These are phyloP conservation scores for Abelmoschus esculentus DNA, from an alignment of 345 rosid genomes.

Conservation along the genomic window DNA sequence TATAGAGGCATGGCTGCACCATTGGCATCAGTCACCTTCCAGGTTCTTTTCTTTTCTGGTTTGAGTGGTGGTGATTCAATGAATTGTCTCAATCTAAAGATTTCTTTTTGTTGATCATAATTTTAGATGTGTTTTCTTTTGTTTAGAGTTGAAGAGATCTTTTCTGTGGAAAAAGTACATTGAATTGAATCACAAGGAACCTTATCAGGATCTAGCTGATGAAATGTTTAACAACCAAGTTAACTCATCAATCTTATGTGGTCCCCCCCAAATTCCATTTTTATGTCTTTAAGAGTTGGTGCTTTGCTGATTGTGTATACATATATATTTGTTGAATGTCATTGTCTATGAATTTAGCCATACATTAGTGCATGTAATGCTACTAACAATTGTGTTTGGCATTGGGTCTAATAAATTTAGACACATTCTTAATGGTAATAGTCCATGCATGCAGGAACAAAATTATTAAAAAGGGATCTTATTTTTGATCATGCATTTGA, in stretches of 20 bases:
- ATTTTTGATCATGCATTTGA: neutral
- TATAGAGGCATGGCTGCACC: slow-evolving; percentile 94
- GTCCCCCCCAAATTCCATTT: no score
- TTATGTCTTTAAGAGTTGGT: neutral
- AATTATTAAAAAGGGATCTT: no score
- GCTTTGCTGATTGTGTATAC: neutral
- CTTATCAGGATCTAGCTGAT: slow-evolving; percentile 12
- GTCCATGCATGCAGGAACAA: no score
- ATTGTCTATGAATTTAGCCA: slow-evolving; percentile 8
- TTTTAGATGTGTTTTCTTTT: no score
- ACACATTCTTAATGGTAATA: no score
- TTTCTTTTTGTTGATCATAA: no score
- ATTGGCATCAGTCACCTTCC: slow-evolving; percentile 90
- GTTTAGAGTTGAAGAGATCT: no score
- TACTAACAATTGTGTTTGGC: no score
- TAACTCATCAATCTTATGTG: neutral
- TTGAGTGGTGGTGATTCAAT: neutral
- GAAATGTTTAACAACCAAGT: neutral
- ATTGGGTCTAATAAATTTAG: no score
- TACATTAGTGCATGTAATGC: neutral
- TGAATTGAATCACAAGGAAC: neutral
- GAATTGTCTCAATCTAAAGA: no score
- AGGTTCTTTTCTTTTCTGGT: slow-evolving; percentile 31
- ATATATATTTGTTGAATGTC: neutral
- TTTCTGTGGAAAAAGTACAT: no score